These are phyloP conservation scores for Rhodotorula paludigena DNA, from an alignment of 768 basidiomycete species.

Conservation along the genomic window DNA sequence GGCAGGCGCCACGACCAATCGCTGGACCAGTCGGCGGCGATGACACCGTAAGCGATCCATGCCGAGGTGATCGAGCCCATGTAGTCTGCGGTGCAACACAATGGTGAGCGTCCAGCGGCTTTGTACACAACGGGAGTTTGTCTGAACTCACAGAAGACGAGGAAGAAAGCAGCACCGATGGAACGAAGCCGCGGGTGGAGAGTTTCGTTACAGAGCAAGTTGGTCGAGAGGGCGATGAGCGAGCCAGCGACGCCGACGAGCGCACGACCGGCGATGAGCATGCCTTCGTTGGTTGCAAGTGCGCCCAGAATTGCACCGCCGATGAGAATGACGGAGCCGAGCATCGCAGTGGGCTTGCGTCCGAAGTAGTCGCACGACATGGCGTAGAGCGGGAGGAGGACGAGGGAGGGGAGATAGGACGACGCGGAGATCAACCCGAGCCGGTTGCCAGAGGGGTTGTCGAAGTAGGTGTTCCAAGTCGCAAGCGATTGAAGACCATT, in stretches of 20 bases:
- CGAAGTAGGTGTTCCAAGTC: conserved; percentile 38
- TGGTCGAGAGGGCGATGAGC: conserved; percentile 2
- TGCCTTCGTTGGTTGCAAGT: conserved; percentile 8
- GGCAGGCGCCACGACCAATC: conserved; percentile 52
- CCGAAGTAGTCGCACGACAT: conserved; percentile 16
- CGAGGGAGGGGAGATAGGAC: conserved; percentile 18
- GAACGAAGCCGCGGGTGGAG: conserved; percentile 46
- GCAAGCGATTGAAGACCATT: conserved; percentile 39
- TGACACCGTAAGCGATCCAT: conserved; percentile 5
- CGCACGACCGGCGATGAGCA: conserved; percentile 30
- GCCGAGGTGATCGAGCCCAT: conserved; percentile 1
- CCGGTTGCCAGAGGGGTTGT: conserved; percentile 34
- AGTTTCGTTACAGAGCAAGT: conserved; percentile 47
- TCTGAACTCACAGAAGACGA: not conserved
- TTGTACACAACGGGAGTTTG: too few relatives aligned
- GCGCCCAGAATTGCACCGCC: conserved; percentile 19
- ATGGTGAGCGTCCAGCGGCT: too few relatives aligned
- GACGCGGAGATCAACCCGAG: conserved; percentile 41
- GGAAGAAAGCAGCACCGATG: conserved; percentile 13
- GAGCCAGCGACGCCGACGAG: conserved; percentile 28
- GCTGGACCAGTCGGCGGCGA: not conserved
- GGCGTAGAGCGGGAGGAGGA: conserved; percentile 13
- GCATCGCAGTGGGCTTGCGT: not conserved
- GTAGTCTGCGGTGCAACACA: too few relatives aligned
- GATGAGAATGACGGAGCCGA: conserved; percentile 5